These are phyloP conservation scores for Amphibolis antarctica DNA, from an alignment of 106 monocot species.

Conservation along the genomic window DNA sequence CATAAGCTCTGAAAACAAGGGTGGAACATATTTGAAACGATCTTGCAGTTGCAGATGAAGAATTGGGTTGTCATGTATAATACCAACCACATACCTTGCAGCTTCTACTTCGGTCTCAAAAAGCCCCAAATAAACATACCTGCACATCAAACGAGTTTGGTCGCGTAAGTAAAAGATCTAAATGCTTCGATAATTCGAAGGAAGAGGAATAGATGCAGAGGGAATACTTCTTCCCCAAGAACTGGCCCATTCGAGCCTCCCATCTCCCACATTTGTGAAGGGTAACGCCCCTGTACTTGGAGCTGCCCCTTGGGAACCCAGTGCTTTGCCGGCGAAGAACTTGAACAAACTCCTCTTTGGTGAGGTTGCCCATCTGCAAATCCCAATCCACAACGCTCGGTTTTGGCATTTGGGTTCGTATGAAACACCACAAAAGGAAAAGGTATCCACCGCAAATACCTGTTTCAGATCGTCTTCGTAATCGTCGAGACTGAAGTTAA, in stretches of 20 bases:
- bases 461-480: conserved; percentile 46
- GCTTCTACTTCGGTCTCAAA: conserved; percentile 24
- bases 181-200: neutral
- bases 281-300: conserved; percentile 39
- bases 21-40: neutral
- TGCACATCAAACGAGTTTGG: conserved; percentile 1
- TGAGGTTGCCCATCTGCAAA: conserved; percentile 34
- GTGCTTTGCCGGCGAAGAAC: conserved; percentile 38
- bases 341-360: conserved; percentile 44
- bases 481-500: conserved; percentile 32
- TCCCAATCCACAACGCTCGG: neutral
- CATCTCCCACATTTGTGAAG: conserved; percentile 41
- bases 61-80: neutral
- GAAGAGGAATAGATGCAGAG: neutral
- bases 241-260: conserved; percentile 46
- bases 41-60: neutral
- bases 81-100: conserved; percentile 5
- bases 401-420: too few species aligned
- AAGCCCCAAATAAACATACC: conserved; percentile 19
- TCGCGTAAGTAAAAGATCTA: neutral
- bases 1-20: conserved; percentile 45
- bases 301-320: conserved; percentile 39
- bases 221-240: conserved; percentile 29
- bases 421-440: neutral
- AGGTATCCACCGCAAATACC: conserved; percentile 6